These are phyloP conservation scores for Artemisia annua DNA, from an alignment of 129 eudicot genomes.

Conservation along the genomic window DNA sequence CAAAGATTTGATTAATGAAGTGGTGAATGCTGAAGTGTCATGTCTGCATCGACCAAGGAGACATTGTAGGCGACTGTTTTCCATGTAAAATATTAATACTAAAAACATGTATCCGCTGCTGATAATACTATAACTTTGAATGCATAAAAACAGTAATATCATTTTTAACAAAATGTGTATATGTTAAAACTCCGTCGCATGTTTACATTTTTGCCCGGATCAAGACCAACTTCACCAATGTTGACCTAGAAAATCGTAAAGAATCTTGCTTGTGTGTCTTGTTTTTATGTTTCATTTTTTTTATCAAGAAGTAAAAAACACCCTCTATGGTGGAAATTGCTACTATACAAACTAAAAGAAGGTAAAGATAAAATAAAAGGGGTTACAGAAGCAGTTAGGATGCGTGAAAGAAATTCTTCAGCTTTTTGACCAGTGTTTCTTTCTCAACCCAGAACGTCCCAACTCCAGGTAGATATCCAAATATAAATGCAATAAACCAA, in stretches of 20 bases:
- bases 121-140: constrained; percentile 20
- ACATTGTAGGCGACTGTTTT: constrained; percentile 44
- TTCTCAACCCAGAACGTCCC: neutral
- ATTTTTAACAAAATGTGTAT: constrained; percentile 15
- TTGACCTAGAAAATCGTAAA: neutral
- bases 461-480: neutral
- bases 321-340: neutral
- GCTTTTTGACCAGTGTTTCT: neutral
- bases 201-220: neutral
- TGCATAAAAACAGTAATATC: constrained; percentile 18
- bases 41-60: constrained; percentile 31
- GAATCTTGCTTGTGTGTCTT: neutral
- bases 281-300: neutral
- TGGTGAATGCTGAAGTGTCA: constrained; percentile 46
- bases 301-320: neutral
- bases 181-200: neutral
- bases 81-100: constrained; percentile 27
- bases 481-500: neutral
- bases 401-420: neutral
- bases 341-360: neutral
- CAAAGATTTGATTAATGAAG: constrained; percentile 76
- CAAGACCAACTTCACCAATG: neutral
- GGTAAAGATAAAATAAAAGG: neutral
- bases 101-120: constrained; percentile 26
- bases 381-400: neutral